Base-by-base conservation (phyloP, 2,329 filamentous ascomycete genomes). In the Arthrobotrys entomopaga region DNA sequence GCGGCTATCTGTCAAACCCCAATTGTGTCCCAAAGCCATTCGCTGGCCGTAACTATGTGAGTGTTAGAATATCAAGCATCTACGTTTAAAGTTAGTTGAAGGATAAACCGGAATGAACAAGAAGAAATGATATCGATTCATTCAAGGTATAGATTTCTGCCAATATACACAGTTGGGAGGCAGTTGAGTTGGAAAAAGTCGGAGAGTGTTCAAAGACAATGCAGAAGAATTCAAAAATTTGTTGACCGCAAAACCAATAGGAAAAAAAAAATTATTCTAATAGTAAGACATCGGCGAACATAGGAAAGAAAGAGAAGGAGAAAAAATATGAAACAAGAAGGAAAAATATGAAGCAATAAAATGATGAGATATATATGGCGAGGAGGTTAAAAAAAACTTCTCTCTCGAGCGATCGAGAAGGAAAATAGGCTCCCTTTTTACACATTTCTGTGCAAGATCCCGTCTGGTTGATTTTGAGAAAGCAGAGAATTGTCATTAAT, bases 241-340 rank as follows among this genome's bases (percentile, higher is more conserved):
- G 54, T 65, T 26, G 56, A 54, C 29, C 40, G 60, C 49, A 59
- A 46, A 24, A 16, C 29, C 59, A 46, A 43, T 24, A 50, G 52
- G 8, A 34, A 59, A 59, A 38, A 48, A 61, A 34, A 34, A 29
- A 66, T 56, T 73, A 73, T 73, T 73, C 69, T 73, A 73, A 65
- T 73, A 73, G 19, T 73, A 73, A 73, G 69, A 73, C 69, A 73
- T 66, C 24, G 46, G 49, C 26, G 69, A 66, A 73, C 56, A 65
- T 73, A 61, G 63, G 54, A 61, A 61, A 66, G 34, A 65, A 19
- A 72, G 46, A 72, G 46, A 53, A n/a, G n/a, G 29, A 34, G 40
- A 46, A 59, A 50, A 19, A 60, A 65, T 24, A 50, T 24, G 40
- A 11, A 40, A 60, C 16, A 24, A 29, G 43, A 11, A 46, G 46